Conservation (phyloP, 176 grass and related monocot genomes). For the Bothriochloa decipiens region DNA sequence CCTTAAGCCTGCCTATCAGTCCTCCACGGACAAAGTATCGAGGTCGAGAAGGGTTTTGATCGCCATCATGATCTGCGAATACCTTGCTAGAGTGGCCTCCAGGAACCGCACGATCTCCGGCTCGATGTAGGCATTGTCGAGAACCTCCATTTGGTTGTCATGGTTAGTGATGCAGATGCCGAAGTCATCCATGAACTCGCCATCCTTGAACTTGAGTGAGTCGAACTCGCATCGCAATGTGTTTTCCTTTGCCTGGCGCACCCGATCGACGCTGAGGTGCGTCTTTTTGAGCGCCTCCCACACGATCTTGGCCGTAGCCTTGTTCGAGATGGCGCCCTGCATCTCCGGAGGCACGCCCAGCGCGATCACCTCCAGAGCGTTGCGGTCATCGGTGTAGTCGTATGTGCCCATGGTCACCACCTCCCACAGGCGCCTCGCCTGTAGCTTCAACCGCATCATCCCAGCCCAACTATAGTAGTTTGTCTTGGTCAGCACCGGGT, state of each 20-base stretch:
- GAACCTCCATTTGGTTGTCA: not conserved
- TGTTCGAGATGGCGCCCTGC: not conserved
- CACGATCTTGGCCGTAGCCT: not conserved
- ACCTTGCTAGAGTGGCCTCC: not conserved
- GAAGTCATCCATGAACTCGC: too few species aligned
- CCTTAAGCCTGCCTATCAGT: too few species aligned
- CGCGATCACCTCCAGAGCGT: not conserved
- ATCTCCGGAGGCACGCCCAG: not conserved
- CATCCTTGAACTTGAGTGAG: too few species aligned
- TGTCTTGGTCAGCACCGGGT: too few species aligned
- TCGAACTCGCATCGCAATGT: not conserved
- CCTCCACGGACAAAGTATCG: not conserved
- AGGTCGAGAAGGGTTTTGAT: not conserved
- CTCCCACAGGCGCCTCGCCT: too few species aligned
- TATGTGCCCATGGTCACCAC: not conserved
- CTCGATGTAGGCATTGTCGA: not conserved
- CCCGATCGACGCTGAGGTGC: not conserved
- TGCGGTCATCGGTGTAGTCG: not conserved
- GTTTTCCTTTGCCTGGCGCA: not conserved
- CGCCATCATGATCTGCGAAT: not conserved
- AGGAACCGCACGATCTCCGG: not conserved
- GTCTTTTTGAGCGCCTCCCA: not conserved
- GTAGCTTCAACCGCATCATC: too few species aligned
- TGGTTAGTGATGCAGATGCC: too few species aligned
- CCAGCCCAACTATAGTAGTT: too few species aligned